phyloP scores from a whole-genome alignment of 1,139 yeast genomes.

The Taphrina flavorubra region DNA sequence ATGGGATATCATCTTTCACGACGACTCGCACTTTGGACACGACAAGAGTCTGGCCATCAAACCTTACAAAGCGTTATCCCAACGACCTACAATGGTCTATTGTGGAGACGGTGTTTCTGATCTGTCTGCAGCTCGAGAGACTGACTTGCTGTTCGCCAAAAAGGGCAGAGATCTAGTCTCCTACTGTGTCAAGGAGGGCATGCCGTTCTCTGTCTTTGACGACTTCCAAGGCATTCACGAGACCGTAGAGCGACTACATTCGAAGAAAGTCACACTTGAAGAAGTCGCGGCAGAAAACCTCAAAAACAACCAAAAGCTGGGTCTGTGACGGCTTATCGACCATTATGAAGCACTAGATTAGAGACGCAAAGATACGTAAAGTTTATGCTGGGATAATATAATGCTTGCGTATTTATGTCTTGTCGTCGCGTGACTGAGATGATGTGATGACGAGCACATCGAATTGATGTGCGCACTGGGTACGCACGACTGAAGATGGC shows the following conservation, averaged over 20 bases:
- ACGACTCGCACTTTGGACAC: slow-evolving; percentile 89
- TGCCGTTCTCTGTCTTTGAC: slow-evolving; percentile 84
- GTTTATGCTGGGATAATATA: no score
- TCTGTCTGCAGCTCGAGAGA: slow-evolving; percentile 90
- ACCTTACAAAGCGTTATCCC: slow-evolving; percentile 58
- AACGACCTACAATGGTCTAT: slow-evolving; percentile 66
- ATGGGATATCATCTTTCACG: slow-evolving; percentile 87
- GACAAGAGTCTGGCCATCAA: slow-evolving; percentile 85
- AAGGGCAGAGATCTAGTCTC: slow-evolving; percentile 87
- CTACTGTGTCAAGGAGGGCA: slow-evolving; percentile 76
- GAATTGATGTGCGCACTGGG: no score
- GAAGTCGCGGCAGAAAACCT: slow-evolving; percentile 53
- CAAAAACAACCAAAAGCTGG: slow-evolving; percentile 9
- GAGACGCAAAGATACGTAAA: no score
- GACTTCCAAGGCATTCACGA: slow-evolving; percentile 74
- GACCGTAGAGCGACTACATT: slow-evolving; percentile 54
- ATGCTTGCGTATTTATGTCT: no score
- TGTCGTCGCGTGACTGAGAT: no score
- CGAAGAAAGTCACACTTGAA: slow-evolving; percentile 55
- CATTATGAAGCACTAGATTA: no score
- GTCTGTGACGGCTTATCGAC: background rate
- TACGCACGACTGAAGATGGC: no score
- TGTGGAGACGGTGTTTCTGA: slow-evolving; percentile 98
- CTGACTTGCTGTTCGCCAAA: slow-evolving; percentile 90
- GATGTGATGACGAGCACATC: no score